Base-by-base conservation (phyloP, 202 grass and related monocot species). In the Dendrocalamus latiflorus region DNA sequence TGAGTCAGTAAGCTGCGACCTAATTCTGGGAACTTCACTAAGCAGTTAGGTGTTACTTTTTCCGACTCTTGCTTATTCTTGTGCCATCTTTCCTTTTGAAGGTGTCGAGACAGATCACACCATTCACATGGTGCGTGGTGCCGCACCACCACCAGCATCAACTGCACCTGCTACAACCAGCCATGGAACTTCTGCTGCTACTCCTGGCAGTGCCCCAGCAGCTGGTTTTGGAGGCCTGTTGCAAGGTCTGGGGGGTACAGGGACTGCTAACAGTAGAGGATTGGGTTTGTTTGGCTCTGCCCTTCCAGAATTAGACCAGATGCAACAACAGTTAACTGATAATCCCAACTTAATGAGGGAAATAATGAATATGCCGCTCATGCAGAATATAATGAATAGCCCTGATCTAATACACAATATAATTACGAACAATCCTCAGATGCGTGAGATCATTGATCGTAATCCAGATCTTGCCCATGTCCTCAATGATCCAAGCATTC, bases 371-470 rank as follows among this genome's bases (percentile, higher is more conserved):
- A 86, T 82, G 56, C 93, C 93, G 30, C 82, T 79, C 48, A 91
- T 94, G 58, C 93, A 94, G 64, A 91, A 80, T 66, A 79, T 94
- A 75, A 86, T 94, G 74, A 94, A 88, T 79, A 92, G 87, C 57
- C 90, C 93, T 78, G 93, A 92, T 84, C 70, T 94, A n/a, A 90
- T 94, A 67, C 85, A 85, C 17, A 81, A 88, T 72, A 78, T 94
- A 67, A 92, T 94, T 81, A 94, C 88, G 90, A 92, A 92, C 85
- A 94, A 94, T 83, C 93, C 93, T 41, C 93, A 94, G 64, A 92
- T 94, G 93, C 93, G 87, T 70, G 93, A 94, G 33, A 86, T 94
- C 25, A 89, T 94, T 65, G 93, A 94, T 71, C 93, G 93, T 60
- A 94, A 94, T 83, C 93, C 93, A 8, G 90, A 94, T 85, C 78